These are phyloP conservation scores for Neurospora intermedia DNA, from an alignment of 495 filamentous ascomycete species.

Conservation along the genomic window DNA sequence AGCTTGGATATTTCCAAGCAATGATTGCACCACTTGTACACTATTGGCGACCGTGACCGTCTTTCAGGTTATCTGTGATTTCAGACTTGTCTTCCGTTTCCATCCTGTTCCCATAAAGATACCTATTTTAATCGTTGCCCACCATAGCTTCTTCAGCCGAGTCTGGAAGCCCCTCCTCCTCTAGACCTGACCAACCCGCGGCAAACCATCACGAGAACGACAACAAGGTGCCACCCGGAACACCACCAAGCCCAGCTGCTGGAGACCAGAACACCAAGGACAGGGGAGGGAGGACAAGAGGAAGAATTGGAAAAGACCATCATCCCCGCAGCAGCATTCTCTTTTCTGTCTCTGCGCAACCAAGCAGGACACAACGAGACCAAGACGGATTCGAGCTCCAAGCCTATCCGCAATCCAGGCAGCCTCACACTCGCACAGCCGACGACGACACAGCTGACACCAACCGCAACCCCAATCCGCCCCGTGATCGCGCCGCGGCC, in stretches of 20 bases:
- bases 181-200: slow-evolving; percentile 13
- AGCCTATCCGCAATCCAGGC: slow-evolving; percentile 11
- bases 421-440: not conserved
- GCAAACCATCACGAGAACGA: slow-evolving; percentile 14
- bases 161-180: slow-evolving; percentile 30
- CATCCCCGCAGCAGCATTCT: not conserved
- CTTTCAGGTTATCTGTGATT: not conserved
- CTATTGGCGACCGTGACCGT: not conserved
- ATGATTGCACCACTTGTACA: not conserved
- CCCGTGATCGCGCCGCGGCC: slow-evolving; percentile 1
- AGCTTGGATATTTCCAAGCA: not conserved
- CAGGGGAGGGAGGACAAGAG: not conserved
- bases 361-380: not conserved
- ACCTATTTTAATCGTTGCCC: slow-evolving; percentile 1
- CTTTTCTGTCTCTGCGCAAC: not conserved
- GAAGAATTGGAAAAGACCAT: not conserved
- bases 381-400: slow-evolving; percentile 28
- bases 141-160: slow-evolving; percentile 27
- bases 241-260: not conserved
- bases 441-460: not conserved
- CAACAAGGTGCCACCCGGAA: slow-evolving; percentile 2
- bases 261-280: not conserved
- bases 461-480: not conserved
- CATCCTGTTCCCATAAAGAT: slow-evolving; percentile 1
- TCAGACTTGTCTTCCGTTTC: not conserved